These are phyloP conservation scores for Fusarium sororula DNA, from an alignment of 2,329 filamentous ascomycete species.

Conservation along the genomic window DNA sequence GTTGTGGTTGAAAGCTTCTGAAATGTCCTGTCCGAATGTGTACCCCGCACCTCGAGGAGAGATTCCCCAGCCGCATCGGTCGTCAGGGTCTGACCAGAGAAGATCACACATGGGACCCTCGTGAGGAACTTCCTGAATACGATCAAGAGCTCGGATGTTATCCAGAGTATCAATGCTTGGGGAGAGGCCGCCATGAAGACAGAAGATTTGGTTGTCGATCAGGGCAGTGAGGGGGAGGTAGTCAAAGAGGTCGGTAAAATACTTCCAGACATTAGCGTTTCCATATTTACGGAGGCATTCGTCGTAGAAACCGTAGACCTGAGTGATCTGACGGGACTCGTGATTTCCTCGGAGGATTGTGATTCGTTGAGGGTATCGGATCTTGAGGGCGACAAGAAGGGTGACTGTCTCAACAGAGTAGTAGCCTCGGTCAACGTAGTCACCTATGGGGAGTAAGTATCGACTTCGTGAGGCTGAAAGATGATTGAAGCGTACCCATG, in stretches of 20 bases:
- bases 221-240: slow-evolving; percentile 96
- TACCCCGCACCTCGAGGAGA: slow-evolving; percentile 94
- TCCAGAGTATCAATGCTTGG: slow-evolving; percentile 96
- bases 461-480: background rate
- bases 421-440: slow-evolving; percentile 98
- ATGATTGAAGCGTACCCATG: slow-evolving; percentile 75
- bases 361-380: slow-evolving; percentile 96
- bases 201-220: slow-evolving; percentile 99
- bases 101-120: slow-evolving; percentile 98
- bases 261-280: slow-evolving; percentile 99
- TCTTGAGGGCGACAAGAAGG: slow-evolving; percentile 94
- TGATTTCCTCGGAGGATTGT: slow-evolving; percentile 99
- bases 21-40: slow-evolving; percentile 96
- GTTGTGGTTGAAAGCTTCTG: slow-evolving; percentile 99
- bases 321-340: slow-evolving; percentile 98
- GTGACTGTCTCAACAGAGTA: slow-evolving; percentile 99
- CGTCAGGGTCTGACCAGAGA: slow-evolving; percentile 97
- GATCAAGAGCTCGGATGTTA: slow-evolving; percentile 93
- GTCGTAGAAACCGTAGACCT: slow-evolving; percentile 99
- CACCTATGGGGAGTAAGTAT: slow-evolving; percentile 64
- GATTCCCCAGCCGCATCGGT: slow-evolving; percentile 95
- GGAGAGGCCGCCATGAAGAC: slow-evolving; percentile 94
- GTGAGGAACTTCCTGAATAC: slow-evolving; percentile 98
- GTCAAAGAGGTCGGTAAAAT: slow-evolving; percentile 98
- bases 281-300: slow-evolving; percentile 99